Evolutionary conservation across 305 asterid species (phyloP).

Genomic region (Galium porrigens): DNA sequence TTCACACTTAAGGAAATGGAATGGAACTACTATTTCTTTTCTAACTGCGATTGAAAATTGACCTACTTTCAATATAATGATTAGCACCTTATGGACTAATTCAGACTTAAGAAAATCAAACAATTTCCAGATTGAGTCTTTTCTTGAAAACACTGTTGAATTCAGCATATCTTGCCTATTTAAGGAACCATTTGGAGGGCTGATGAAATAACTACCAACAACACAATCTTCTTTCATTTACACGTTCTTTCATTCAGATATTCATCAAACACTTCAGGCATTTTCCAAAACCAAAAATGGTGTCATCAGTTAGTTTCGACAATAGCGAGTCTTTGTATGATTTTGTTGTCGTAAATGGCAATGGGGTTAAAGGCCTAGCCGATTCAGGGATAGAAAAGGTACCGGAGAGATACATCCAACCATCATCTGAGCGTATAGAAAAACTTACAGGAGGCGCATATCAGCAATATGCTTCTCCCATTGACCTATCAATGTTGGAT

Average conservation of each 20-base stretch:
- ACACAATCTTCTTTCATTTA: neutral
- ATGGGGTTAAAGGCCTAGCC: conserved; percentile 26
- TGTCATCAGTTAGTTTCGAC: conserved; percentile 12
- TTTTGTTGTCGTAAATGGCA: conserved; percentile 24
- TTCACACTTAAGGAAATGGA: neutral
- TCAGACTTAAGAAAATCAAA: neutral
- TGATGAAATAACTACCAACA: neutral
- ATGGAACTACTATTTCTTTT: neutral
- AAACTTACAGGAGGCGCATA: conserved; percentile 4
- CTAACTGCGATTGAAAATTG: neutral
- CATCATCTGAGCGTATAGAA: conserved; percentile 21
- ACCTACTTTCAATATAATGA: neutral
- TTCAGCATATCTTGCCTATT: neutral
- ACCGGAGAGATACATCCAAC: conserved; percentile 20
- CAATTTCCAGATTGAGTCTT: neutral
- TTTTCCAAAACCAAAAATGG: conserved; percentile 11
- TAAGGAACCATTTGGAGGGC: conserved; percentile 1
- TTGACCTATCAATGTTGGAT: conserved; percentile 23
- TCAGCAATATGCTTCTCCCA: conserved; percentile 8
- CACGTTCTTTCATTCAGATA: neutral
- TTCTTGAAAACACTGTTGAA: neutral
- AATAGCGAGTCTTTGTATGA: conserved; percentile 19
- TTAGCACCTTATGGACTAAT: neutral
- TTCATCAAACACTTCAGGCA: neutral
- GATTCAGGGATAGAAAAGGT: conserved; percentile 22